Base-by-base conservation (phyloP, 495 filamentous ascomycete genomes). In the Penicillium mononematosum region DNA sequence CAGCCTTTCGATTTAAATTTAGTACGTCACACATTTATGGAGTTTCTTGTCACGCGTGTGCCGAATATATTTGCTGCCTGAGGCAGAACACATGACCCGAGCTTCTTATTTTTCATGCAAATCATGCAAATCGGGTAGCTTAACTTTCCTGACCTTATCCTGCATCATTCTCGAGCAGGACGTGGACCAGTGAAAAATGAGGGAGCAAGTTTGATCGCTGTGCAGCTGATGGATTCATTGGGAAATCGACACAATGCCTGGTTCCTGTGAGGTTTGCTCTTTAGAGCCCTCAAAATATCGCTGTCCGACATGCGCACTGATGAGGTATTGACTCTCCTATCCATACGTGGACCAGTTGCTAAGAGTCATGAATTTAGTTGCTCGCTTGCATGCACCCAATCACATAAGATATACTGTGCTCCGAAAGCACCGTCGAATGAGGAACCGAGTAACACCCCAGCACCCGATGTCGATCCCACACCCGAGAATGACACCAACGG, bases 381-480 rank as follows among this genome's bases (percentile, higher is more conserved):
- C 62, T 90, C 87, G 1, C 76, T 89, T 45, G 71, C 78, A 24
- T 91, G 88, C 70, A 87, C 81, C 54, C 83, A 81, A 59, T 69
- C 77, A 27, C 88, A 91, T 73, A 86, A 79, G 63, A 76, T 77
- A 41, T 77, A 76, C 54, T 78, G 76, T 57, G 68, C 75, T 22
- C 73, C 75, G 16, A 75, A 75, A 58, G 58, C 63, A 14, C 60
- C 62, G 24, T 43, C 65, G 44, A 66, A 60, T 48, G 51, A 66
- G 45, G 65, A 82, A 60, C 62, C 72, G 31, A 77, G 63, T 39
- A 50, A 61, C 10, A 29, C 68, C 20, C 61, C 55, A 34, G 25
- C 56, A 54, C 29, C 53, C 19, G 52, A 55, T 47, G 36, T 47
- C 46, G 52, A 59, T 50, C 61, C 50, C 2, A 41, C 55, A 5